phyloP scores from a whole-genome alignment of 2,329 filamentous ascomycete species.

The Penicillium sclerotigenum region DNA sequence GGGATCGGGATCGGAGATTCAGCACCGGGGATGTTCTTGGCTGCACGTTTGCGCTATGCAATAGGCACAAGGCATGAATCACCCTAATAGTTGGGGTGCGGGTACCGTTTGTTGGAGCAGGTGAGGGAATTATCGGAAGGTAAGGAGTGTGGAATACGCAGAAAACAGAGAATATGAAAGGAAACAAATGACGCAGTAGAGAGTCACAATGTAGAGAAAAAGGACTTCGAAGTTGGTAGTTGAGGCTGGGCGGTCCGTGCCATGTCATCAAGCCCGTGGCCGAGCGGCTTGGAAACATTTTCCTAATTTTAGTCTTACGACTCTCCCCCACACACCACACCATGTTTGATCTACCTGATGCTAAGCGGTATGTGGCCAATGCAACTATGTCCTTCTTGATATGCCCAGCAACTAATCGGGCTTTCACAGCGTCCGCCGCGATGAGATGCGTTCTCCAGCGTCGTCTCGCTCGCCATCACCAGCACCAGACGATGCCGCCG shows the following conservation, averaged over 20 bases:
- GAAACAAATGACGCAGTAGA: constrained; percentile 9
- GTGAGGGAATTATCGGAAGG: neutral
- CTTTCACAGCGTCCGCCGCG: constrained; percentile 33
- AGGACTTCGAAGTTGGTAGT: constrained; percentile 3
- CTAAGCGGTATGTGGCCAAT: constrained; percentile 32
- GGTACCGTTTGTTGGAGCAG: constrained; percentile 1
- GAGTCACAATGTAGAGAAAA: constrained; percentile 5
- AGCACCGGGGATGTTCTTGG: neutral
- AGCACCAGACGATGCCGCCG: constrained; percentile 24
- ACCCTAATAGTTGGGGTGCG: constrained; percentile 15
- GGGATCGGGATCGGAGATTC: neutral
- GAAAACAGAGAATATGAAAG: neutral
- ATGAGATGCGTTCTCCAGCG: constrained; percentile 33
- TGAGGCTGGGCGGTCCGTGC: constrained; percentile 24
- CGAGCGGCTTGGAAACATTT: constrained; percentile 17
- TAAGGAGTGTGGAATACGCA: constrained; percentile 19
- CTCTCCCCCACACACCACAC: neutral
- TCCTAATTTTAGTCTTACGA: neutral
- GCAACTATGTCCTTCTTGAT: neutral
- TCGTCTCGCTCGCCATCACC: constrained; percentile 34
- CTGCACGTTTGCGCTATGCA: constrained; percentile 15
- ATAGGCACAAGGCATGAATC: constrained; percentile 21
- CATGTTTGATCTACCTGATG: constrained; percentile 39
- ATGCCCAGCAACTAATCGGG: neutral
- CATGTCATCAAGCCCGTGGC: constrained; percentile 24